Base-by-base conservation (phyloP, 2,329 filamentous ascomycete species). In the Talaromyces islandicus region DNA sequence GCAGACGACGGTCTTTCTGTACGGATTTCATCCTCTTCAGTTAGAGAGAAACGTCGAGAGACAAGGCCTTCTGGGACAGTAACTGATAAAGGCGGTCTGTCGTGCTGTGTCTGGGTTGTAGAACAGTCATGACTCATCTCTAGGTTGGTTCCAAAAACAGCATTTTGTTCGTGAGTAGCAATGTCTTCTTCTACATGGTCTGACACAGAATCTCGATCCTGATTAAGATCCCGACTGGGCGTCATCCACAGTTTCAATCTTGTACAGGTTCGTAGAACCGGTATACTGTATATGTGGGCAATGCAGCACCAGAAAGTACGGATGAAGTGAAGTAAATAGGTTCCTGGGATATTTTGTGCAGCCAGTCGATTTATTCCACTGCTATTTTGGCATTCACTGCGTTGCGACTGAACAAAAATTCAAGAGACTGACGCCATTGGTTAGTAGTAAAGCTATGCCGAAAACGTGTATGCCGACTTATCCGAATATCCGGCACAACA, bases 1-100 rank as follows among this genome's bases (percentile, higher is more conserved):
- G 21, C 7, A 27, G 56, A 14, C 2, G 52, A 19, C 11, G 32
- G 48, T 7, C 38, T 17, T 1, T 50, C 58, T 35, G 32, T 51
- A 19, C 52, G 58, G 6, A 52, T 56, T 25, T 59, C 58, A 48
- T 59, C 35, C 14, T 56, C 58, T 46, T 59, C 58, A 24, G 58
- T 50, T n/a, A 55, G 38, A 17, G 58, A 59, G 24, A 59, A 59
- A 21, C 25, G 52, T 11, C 58, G 58, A 21, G 21, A 25, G 27
- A n/a, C 30, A 4, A 30, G 43, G 9, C 55, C 43, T 10, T 46
- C 10, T 10, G 41, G 27, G 14, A 24, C 55, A 46, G 27, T 11
- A 24, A 41, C 54, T 29, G 55, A 57, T 29, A 51, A 50, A 30
- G 43, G 3, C n/a, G 43, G 48, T 14, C 25, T 24, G 11, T 51